Conservation (phyloP, 768 basidiomycete species). For the Termitomyces sp. region DNA sequence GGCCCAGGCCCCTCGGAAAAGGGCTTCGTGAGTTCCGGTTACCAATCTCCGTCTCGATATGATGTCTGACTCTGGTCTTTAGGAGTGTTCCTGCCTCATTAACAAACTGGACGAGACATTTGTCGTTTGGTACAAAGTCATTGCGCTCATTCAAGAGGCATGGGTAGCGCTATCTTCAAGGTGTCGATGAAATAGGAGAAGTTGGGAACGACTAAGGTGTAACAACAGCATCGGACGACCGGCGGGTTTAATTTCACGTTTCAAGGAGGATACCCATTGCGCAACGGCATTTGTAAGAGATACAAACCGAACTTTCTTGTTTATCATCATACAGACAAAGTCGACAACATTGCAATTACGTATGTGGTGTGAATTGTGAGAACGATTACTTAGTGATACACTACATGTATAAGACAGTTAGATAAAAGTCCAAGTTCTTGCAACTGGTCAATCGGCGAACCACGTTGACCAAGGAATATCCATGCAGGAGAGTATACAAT, state of each 20-base stretch:
- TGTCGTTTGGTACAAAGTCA: conserved; percentile 20
- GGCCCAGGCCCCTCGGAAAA: conserved; percentile 6
- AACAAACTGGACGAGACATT: conserved; percentile 8
- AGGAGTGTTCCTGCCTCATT: conserved; percentile 6
- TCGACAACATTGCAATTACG: neutral
- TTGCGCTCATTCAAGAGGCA: conserved; percentile 14
- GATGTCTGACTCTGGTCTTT: neutral
- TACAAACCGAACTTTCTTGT: neutral
- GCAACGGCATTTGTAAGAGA: neutral
- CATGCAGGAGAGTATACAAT: neutral
- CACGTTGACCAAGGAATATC: neutral
- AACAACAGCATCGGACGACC: neutral
- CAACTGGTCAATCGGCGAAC: neutral
- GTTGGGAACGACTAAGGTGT: neutral
- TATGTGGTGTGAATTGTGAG: neutral
- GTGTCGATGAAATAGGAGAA: neutral
- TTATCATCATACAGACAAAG: neutral
- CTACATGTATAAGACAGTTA: neutral
- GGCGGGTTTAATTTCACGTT: neutral
- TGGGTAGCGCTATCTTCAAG: neutral
- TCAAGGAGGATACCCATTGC: neutral
- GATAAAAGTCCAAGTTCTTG: conserved; percentile 1
- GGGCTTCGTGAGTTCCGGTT: conserved; percentile 9
- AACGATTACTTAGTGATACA: neutral
- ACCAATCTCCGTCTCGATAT: neutral